These are phyloP conservation scores for Tuber indicum DNA, from an alignment of 495 filamentous ascomycete genomes.

Conservation along the genomic window DNA sequence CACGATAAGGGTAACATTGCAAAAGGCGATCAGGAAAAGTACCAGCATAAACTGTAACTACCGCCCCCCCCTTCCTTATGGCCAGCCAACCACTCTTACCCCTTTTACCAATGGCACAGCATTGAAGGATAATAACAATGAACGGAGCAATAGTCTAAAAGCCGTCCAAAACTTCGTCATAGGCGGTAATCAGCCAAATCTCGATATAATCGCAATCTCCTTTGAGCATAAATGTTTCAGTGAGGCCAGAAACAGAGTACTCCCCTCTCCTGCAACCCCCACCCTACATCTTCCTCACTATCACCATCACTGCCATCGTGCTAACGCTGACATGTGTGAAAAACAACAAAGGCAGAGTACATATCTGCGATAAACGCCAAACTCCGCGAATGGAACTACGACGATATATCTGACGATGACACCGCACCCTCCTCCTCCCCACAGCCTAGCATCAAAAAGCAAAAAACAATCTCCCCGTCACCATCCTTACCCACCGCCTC, in stretches of 20 bases:
- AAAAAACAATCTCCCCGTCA: conserved; percentile 5
- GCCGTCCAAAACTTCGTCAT: conserved; percentile 32
- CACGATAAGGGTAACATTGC: conserved; percentile 15
- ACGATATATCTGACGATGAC: conserved; percentile 33
- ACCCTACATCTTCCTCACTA: not conserved
- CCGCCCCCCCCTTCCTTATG: not conserved
- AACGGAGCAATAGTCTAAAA: conserved; percentile 19
- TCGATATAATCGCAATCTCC: conserved; percentile 37
- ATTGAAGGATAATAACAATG: not conserved
- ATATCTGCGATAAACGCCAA: conserved; percentile 34
- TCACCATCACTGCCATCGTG: conserved; percentile 8
- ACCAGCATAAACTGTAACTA: conserved; percentile 10
- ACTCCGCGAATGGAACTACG: conserved; percentile 38
- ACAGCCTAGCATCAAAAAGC: conserved; percentile 2
- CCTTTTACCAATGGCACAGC: not conserved
- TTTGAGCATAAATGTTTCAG: conserved; percentile 39
- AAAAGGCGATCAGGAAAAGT: conserved; percentile 13
- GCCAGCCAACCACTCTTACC: not conserved
- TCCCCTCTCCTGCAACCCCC: conserved; percentile 1
- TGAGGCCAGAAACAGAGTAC: conserved; percentile 33
- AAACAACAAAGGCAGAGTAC: conserved; percentile 29
- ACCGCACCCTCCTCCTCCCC: not conserved
- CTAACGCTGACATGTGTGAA: conserved; percentile 6
- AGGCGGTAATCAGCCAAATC: conserved; percentile 31
- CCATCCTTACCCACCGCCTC: conserved; percentile 4